Conservation (phyloP, 306 rosid species). For the Rosa multiflora region DNA sequence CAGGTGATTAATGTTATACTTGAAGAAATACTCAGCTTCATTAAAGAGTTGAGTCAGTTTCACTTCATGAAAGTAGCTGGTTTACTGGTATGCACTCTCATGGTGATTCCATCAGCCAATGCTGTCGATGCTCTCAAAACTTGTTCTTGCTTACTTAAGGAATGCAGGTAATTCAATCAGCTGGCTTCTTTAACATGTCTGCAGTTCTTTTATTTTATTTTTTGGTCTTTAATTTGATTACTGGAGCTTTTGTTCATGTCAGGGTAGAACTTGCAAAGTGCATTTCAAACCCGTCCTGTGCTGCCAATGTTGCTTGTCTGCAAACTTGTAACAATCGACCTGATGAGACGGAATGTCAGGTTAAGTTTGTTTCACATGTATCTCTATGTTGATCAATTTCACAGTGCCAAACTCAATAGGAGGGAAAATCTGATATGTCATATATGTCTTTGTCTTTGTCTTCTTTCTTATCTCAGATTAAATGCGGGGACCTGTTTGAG, state of each 20-base stretch:
- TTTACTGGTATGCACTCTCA: constrained; percentile 49
- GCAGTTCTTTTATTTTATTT: too few relatives aligned
- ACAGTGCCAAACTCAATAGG: neutral
- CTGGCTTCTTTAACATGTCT: neutral
- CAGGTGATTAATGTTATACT: constrained; percentile 27
- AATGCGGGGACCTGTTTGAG: constrained; percentile 88
- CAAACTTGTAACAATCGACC: constrained; percentile 97
- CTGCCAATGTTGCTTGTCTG: constrained; percentile 91
- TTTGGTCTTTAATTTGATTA: constrained; percentile 11
- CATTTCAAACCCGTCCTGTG: constrained; percentile 82
- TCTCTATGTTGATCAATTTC: constrained; percentile 12
- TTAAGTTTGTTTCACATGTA: constrained; percentile 30
- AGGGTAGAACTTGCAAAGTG: constrained; percentile 91
- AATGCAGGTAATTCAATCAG: constrained; percentile 65
- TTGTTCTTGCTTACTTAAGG: constrained; percentile 89
- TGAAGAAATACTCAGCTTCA: constrained; percentile 26
- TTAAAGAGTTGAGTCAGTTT: constrained; percentile 52
- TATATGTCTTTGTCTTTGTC: constrained; percentile 17
- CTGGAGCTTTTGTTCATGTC: constrained; percentile 33
- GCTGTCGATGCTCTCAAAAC: constrained; percentile 95
- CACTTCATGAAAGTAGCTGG: constrained; percentile 45
- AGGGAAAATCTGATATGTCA: constrained; percentile 22
- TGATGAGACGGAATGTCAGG: constrained; percentile 97
- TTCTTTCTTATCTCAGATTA: constrained; percentile 50
- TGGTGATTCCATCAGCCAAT: constrained; percentile 70